Conservation (phyloP, 495 filamentous ascomycete species). For the Bacidia gigantensis region DNA sequence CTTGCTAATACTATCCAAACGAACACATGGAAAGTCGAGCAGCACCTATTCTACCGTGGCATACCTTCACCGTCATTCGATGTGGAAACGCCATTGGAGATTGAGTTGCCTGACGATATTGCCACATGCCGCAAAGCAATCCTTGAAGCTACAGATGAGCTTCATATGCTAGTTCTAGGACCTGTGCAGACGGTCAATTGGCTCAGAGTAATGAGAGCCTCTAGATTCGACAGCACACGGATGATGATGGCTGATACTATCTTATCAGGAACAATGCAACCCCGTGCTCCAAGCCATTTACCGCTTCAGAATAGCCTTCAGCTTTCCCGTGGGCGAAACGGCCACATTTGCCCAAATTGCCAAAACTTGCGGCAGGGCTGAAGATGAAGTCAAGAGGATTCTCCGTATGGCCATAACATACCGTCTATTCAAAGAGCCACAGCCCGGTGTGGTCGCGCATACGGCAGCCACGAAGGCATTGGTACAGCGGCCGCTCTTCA, state of each 20-base stretch:
- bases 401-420: slow-evolving; percentile 13
- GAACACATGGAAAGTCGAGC: slow-evolving; percentile 12
- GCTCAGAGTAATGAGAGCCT: background rate
- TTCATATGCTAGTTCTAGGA: slow-evolving; percentile 4
- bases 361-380: background rate
- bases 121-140: background rate
- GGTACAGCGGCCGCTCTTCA: slow-evolving; percentile 28
- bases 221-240: background rate
- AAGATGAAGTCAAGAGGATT: slow-evolving; percentile 2
- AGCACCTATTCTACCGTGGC: slow-evolving; percentile 1
- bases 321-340: slow-evolving; percentile 2
- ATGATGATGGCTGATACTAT: too few relatives aligned
- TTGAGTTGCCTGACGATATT: background rate
- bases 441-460: slow-evolving; percentile 8
- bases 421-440: slow-evolving; percentile 13
- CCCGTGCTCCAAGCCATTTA: slow-evolving; percentile 3
- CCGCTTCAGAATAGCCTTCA: slow-evolving; percentile 3
- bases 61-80: background rate
- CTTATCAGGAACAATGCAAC: background rate
- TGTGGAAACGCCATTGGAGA: too few relatives aligned
- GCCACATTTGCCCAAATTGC: slow-evolving; percentile 6
- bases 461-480: slow-evolving; percentile 10
- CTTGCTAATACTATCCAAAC: slow-evolving; percentile 11
- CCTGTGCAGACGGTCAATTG: slow-evolving; percentile 1
- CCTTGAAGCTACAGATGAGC: slow-evolving; percentile 3